Evolutionary conservation across 78 protist genomes (phyloP).

Genomic region (Dictyostelium brefeldianum): DNA sequence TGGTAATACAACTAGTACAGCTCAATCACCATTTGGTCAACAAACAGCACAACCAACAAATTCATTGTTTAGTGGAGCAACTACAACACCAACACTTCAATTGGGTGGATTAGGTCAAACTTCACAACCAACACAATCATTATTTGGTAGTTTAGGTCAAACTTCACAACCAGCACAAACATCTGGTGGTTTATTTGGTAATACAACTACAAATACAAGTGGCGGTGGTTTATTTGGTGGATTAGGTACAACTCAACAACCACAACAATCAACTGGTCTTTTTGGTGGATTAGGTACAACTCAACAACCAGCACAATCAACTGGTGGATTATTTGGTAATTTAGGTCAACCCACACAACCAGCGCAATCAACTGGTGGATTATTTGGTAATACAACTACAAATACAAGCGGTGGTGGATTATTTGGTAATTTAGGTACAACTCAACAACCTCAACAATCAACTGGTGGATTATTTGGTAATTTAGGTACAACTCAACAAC

Average conservation of each 20-base stretch:
- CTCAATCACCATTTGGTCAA: not conserved
- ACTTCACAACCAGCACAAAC: not conserved
- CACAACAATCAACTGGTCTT: not conserved
- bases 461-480: conserved; percentile 15
- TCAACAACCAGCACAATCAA: not conserved
- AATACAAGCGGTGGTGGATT: not conserved
- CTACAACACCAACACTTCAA: not conserved
- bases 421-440: not conserved
- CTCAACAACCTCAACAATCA: not conserved
- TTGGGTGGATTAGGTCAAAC: not conserved
- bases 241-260: not conserved
- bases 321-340: not conserved
- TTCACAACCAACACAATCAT: not conserved
- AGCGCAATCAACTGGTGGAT: not conserved
- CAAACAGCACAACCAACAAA: not conserved
- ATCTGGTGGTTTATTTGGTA: not conserved
- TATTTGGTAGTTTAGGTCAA: not conserved
- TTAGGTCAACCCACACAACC: not conserved
- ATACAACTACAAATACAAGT: not conserved
- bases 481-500: not conserved
- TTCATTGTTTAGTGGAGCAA: not conserved
- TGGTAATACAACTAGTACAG: not conserved
- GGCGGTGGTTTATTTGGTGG: not conserved
- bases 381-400: not conserved
- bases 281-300: not conserved